Conservation (phyloP, 176 grass and related monocot genomes). For the Avena insularis region DNA sequence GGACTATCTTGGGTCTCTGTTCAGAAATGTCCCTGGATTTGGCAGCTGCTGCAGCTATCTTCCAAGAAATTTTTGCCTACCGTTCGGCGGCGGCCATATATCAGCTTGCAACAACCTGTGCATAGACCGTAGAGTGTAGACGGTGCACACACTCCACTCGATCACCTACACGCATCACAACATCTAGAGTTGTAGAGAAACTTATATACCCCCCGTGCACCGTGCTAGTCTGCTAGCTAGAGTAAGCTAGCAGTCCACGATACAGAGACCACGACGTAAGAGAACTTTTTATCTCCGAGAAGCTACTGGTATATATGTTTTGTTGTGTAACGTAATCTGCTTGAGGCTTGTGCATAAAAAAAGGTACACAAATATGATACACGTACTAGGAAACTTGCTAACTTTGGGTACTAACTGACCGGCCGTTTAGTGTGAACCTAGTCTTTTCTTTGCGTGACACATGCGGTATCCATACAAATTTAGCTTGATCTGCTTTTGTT, state of each 20-base stretch:
- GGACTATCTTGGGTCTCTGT: background rate
- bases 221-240: background rate
- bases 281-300: background rate
- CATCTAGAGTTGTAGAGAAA: background rate
- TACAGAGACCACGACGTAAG: background rate
- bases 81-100: too few relatives aligned
- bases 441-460: background rate
- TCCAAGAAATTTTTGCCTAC: background rate
- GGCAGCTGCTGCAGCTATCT: background rate
- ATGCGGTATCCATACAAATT: background rate
- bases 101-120: background rate
- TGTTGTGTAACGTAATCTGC: background rate
- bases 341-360: background rate
- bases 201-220: background rate
- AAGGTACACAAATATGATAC: too few relatives aligned
- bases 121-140: too few relatives aligned
- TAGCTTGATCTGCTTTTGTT: background rate
- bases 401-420: background rate
- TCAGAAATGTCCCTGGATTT: background rate
- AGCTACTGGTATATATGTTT: background rate
- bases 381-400: background rate
- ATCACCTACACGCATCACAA: background rate
- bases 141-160: background rate
- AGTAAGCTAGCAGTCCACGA: background rate
- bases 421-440: slow-evolving; percentile 1